Evolutionary conservation across 1,284 basidiomycete genomes (phyloP).

Genomic region (Gastroboletus turbinatus): DNA sequence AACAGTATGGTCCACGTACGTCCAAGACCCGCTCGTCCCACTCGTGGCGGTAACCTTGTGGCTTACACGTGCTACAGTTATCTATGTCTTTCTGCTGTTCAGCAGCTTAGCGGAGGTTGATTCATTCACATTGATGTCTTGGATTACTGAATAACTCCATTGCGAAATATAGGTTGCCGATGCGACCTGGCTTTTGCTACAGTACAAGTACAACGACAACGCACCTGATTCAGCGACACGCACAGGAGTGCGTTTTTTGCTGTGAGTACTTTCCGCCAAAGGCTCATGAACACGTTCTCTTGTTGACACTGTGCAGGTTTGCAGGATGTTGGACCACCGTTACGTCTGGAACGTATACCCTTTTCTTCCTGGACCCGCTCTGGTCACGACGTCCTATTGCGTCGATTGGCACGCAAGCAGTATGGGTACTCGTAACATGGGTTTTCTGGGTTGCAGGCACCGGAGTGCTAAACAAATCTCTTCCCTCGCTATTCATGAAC

Average conservation of each 20-base stretch:
- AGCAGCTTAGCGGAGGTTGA: conserved; percentile 48
- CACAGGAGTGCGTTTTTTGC: conserved; percentile 42
- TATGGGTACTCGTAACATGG: conserved; percentile 57
- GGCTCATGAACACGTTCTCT: background rate
- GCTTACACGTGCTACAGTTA: conserved; percentile 36
- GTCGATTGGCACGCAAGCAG: conserved; percentile 54
- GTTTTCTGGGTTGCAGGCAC: conserved; percentile 55
- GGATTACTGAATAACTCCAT: conserved; percentile 4
- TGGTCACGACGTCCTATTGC: conserved; percentile 50
- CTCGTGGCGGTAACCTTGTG: conserved; percentile 15
- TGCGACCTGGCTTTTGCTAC: conserved; percentile 53
- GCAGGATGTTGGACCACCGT: conserved; percentile 55
- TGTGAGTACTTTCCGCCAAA: conserved; percentile 39
- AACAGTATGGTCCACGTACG: conserved; percentile 52
- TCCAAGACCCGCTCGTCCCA: conserved; percentile 2
- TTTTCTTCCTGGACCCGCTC: conserved; percentile 56
- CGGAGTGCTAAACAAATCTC: conserved; percentile 45
- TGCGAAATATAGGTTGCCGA: conserved; percentile 44
- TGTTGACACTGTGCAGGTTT: conserved; percentile 42
- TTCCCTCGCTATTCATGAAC: conserved; percentile 40
- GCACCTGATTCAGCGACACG: conserved; percentile 44
- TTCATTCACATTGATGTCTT: background rate
- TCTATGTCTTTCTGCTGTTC: conserved; percentile 51
- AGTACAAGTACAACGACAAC: conserved; percentile 50
- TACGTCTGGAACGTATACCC: conserved; percentile 47